Evolutionary conservation across 202 grass and related monocot species (phyloP), one percentile per base, ranked within the genome.

Genomic region (Digitaria exilis): DNA sequence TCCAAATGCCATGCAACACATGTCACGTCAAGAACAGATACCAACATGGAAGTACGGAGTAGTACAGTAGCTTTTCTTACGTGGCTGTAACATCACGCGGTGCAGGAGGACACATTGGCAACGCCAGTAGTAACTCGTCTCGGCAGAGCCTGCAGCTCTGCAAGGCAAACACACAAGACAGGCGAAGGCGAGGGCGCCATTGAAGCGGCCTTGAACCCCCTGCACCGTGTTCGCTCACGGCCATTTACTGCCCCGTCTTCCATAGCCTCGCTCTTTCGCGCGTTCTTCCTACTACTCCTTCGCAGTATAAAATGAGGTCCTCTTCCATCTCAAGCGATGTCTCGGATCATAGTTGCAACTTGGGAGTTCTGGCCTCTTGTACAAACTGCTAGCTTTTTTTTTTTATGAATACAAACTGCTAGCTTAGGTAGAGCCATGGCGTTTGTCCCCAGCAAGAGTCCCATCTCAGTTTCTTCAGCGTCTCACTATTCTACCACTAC

Each of bases 271-370:
- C 35, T 76, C 14, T 15, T 65, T 66, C 39, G 12, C 34, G 19
- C 50, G 58, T 71, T 16, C 49, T 28, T 17, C 52, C 62, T 84
- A 48, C 48, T n/a, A n/a, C n/a, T n/a, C n/a, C n/a, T 18, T 72
- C 30, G 28, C 77, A 19, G 64, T 83, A 87, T 91, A 84, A 87
- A 84, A 63, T 13, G 80, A 24, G 61, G 26, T 6, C 43, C 50
- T 44, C 52, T 72, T 42, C 68, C 62, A 6, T 68, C 48, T 59
- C 34, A n/a, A 48, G 26, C 72, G 79, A 25, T 16, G 35, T 31
- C 55, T 77, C 32, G 16, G 45, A 50, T 74, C 62, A n/a, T 52
- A 52, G 71, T 16, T 31, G 18, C 18, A 69, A 11, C 44, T 45
- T 68, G 32, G 60, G 60, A 59, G 58, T 67, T 43, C 21, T 25